Evolutionary conservation across 2,329 filamentous ascomycete species (phyloP), one percentile per base, ranked within the genome.

Genomic region (Aureobasidium sp.): DNA sequence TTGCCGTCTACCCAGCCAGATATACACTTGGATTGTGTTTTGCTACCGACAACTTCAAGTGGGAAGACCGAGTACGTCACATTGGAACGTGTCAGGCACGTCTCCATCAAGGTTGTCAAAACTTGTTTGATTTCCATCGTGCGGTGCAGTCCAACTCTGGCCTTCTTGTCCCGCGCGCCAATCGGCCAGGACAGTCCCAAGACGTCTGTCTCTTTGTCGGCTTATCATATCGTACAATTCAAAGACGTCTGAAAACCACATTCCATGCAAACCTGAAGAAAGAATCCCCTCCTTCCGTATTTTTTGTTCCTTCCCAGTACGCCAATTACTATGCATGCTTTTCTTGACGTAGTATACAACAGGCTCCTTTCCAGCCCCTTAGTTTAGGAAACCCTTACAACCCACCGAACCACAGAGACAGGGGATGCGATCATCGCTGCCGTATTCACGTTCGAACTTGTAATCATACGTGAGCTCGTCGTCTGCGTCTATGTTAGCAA

Each of bases 381-480:
- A 99, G 77, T 99, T 99, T 76, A 99, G 89, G 79, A 97, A 99
- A 65, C 94, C 94, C 80, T 99, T 99, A 80, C 94, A 99, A 50
- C 90, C 91, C 31, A 92, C 85, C 45, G 93, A 96, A 62, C 94
- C 94, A 74, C 94, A 99, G 54, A 99, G 85, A 79, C 94, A 99
- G 54, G 94, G 94, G 68, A 99, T 96, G 65, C 94, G 90, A 74
- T 99, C 94, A 64, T 91, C 84, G 67, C 90, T 95, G 69, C 91
- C 91, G 70, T 95, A 90, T 76, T 99, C 94, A 68, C 94, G 89
- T 78, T 99, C 94, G 74, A 99, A 99, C 75, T 99, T 99, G 83
- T 99, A 99, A 79, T 99, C 94, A 78, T 99, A 99, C 2, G 94
- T 99, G 73, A 99, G 85, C 79, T 99, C 94, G 77, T 99, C 94